phyloP scores from a whole-genome alignment of 345 rosid species.

The Gossypium australe region DNA sequence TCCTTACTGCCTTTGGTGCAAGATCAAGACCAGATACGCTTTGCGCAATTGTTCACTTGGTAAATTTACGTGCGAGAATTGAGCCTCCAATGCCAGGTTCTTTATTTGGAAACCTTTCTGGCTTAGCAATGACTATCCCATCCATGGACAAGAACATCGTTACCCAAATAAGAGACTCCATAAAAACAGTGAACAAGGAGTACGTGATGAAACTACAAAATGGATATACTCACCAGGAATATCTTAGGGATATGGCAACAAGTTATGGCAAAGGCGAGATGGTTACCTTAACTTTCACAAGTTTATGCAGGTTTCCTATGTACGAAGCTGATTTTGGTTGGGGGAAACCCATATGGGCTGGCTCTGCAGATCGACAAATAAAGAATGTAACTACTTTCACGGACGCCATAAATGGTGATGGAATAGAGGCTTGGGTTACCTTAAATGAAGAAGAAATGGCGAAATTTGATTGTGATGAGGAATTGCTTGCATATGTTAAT shows the following conservation, averaged over 20 bases:
- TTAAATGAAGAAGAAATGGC: neutral
- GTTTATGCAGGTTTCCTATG: neutral
- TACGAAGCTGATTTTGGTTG: slow-evolving; percentile 14
- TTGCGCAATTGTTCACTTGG: slow-evolving; percentile 13
- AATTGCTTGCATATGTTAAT: neutral
- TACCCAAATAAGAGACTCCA: neutral
- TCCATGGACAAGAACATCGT: neutral
- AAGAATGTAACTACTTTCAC: neutral
- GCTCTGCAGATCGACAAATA: neutral
- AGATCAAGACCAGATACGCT: neutral
- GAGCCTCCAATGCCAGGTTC: neutral
- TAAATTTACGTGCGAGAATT: slow-evolving; percentile 24
- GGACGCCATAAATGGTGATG: neutral
- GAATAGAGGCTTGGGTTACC: slow-evolving; percentile 5
- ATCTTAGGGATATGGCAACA: neutral
- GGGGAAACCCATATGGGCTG: neutral
- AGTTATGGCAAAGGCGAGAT: neutral
- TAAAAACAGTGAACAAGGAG: neutral
- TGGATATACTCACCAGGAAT: neutral
- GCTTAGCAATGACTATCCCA: neutral
- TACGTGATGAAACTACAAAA: neutral
- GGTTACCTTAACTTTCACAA: neutral
- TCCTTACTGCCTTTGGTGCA: neutral
- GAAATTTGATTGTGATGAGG: neutral
- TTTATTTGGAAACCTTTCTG: neutral